These are phyloP conservation scores for Nakazawaea anatomiae DNA, from an alignment of 805 yeast genomes.

Conservation along the genomic window DNA sequence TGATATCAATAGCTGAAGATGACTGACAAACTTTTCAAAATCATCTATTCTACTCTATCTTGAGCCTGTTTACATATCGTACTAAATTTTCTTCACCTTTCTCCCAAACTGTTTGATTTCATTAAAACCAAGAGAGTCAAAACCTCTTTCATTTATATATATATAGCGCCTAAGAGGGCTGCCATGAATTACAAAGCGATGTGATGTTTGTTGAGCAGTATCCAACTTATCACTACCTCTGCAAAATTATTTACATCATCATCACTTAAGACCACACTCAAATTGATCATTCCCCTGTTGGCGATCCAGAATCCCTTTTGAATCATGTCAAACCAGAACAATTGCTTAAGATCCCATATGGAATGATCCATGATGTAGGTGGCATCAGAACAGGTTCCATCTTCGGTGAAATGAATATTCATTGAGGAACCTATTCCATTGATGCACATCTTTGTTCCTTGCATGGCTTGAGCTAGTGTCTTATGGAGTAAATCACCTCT, in stretches of 20 bases:
- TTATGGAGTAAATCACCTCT: slow-evolving; percentile 7
- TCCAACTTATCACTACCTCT: slow-evolving; percentile 5
- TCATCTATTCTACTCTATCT: too few relatives aligned
- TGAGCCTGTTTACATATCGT: too few relatives aligned
- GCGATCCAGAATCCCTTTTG: slow-evolving; percentile 13
- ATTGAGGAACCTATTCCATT: slow-evolving; percentile 11
- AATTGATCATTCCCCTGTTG: slow-evolving; percentile 12
- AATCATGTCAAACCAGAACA: slow-evolving; percentile 14
- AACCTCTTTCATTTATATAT: too few relatives aligned
- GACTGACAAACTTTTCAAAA: too few relatives aligned
- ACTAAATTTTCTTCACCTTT: too few relatives aligned
- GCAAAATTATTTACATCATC: slow-evolving; percentile 8
- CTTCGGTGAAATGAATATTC: slow-evolving; percentile 4
- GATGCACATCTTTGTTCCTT: slow-evolving; percentile 10
- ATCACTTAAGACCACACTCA: slow-evolving; percentile 8
- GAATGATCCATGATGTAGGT: background rate
- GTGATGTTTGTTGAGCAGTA: too few relatives aligned
- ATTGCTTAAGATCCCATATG: slow-evolving; percentile 3
- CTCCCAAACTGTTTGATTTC: too few relatives aligned
- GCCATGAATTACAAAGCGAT: too few relatives aligned
- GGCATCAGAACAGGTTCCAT: background rate
- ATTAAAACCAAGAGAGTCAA: too few relatives aligned
- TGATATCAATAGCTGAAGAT: too few relatives aligned
- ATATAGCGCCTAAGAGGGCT: too few relatives aligned
- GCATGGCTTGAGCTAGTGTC: background rate